Base-by-base conservation (phyloP, 2,329 filamentous ascomycete genomes). In the Colletotrichum sp. region DNA sequence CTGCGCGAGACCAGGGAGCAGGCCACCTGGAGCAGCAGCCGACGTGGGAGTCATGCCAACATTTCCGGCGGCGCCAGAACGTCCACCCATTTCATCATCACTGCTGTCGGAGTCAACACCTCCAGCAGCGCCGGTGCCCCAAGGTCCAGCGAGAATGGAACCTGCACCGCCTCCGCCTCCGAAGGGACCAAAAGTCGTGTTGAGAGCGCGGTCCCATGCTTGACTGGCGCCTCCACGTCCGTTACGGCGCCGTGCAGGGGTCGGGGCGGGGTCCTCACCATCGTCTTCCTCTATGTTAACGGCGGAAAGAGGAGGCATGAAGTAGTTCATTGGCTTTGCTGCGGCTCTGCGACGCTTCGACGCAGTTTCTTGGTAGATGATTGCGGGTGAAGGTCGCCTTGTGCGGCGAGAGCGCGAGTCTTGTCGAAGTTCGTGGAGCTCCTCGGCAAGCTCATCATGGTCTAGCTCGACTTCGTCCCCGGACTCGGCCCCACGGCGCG, bases 21-120 rank as follows among this genome's bases (percentile, higher is more conserved):
- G 79, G 6, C 88, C 87, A 21, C 86, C 86, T 32, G 87, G 85
- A 28, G 85, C 82, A 6, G 87, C 87, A 4, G 87, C 88, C 39
- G 89, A 86, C 1, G 90, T 91, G 5, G 90, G 90, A 3, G 90
- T 92, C 89, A 91, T 90, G 75, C 90, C 90, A 2, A 95, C 87
- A 75, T 93, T 90, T 62, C 83, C 85, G 59, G 87, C 84, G 76
- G 84, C 80, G 49, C 82, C 87, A 9, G 89, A 91, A 76, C 94
- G 91, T 78, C 93, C 92, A 78, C 91, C 89, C 85, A 92, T 92
- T 81, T 99, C 97, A 79, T 99, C 97, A 80, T 99, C 97, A 83
- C 97, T 99, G 84, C 96, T 98, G 83, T 99, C 97, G 8, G 96
- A 98, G 81, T 99, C 97, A 10, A 93, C 94, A 69, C 94, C 95